A percentile compares a stretch with the other conserved stretches of the same genome.
Conservation (phyloP, 352 stramenopile genomes). For the Globisporangium alternatum region DNA sequence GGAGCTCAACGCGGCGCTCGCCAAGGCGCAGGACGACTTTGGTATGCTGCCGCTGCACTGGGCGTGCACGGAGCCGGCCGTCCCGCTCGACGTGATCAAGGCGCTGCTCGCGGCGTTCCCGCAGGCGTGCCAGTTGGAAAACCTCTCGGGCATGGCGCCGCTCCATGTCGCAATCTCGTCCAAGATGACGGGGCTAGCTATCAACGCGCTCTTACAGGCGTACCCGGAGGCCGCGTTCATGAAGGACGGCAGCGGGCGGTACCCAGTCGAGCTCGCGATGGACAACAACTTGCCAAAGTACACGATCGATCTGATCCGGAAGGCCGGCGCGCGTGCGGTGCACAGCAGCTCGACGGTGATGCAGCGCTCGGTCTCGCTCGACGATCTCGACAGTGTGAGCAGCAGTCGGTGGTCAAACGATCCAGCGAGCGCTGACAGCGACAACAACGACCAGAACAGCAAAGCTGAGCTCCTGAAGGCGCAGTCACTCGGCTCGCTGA, state of each 20-base stretch:
- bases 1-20: constrained; percentile 31
- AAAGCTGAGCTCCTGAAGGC: constrained; percentile 41
- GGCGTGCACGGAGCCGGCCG: constrained; percentile 63
- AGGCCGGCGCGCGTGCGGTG: constrained; percentile 42
- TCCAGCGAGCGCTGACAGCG: constrained; percentile 11
- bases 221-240: constrained; percentile 32
- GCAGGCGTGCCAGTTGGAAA: constrained; percentile 52
- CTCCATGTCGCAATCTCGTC: constrained; percentile 79
- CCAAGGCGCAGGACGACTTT: constrained; percentile 74
- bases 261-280: constrained; percentile 65
- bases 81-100: constrained; percentile 47
- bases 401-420: constrained; percentile 11
- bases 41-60: constrained; percentile 84
- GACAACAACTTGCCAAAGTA: constrained; percentile 60
- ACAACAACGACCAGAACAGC: constrained; percentile 21
- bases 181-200: constrained; percentile 55
- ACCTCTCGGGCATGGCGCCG: constrained; percentile 76
- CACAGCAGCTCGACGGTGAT: constrained; percentile 27
- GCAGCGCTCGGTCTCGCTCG: constrained; percentile 35
- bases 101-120: constrained; percentile 53
- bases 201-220: constrained; percentile 47
- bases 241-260: constrained; percentile 51
- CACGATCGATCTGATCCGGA: constrained; percentile 68
- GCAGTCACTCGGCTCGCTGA: constrained; percentile 46
- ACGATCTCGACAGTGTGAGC: constrained; percentile 25